phyloP scores from a whole-genome alignment of 306 rosid genomes.

The Cyclanthera cordifolia region DNA sequence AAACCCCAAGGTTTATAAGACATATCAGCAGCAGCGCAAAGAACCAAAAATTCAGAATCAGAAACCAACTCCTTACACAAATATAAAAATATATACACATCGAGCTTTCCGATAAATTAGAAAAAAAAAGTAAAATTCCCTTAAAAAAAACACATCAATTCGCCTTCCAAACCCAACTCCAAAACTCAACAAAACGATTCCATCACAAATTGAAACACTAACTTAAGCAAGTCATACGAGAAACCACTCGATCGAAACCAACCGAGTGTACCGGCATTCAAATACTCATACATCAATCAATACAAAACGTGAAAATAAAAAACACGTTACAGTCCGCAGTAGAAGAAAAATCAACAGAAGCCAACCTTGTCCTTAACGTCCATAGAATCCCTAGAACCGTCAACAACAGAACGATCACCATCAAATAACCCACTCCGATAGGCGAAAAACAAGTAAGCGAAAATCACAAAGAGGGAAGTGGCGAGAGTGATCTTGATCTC shows the following conservation, averaged over 20 bases:
- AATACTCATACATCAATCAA: background rate
- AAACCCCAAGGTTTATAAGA: background rate
- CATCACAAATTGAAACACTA: background rate
- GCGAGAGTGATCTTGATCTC: slow-evolving; percentile 76
- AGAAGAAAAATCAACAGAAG: background rate
- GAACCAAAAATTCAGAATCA: background rate
- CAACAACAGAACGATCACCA: slow-evolving; percentile 36
- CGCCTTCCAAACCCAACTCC: background rate
- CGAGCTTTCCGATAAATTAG: background rate
- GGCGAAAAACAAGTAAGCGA: slow-evolving; percentile 56
- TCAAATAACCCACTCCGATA: slow-evolving; percentile 20
- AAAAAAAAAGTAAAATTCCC: background rate
- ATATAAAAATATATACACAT: background rate
- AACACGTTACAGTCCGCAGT: background rate
- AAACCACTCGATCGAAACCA: background rate
- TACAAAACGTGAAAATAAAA: background rate
- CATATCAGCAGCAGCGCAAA: background rate
- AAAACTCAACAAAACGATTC: background rate
- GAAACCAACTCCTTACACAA: background rate
- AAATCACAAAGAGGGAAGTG: slow-evolving; percentile 52
- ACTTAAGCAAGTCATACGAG: background rate
- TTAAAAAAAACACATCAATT: background rate
- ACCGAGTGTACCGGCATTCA: background rate
- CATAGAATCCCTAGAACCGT: slow-evolving; percentile 28
- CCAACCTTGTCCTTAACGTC: slow-evolving; percentile 49